phyloP scores from a whole-genome alignment of 345 rosid genomes.

The Xanthoceras sorbifolium region DNA sequence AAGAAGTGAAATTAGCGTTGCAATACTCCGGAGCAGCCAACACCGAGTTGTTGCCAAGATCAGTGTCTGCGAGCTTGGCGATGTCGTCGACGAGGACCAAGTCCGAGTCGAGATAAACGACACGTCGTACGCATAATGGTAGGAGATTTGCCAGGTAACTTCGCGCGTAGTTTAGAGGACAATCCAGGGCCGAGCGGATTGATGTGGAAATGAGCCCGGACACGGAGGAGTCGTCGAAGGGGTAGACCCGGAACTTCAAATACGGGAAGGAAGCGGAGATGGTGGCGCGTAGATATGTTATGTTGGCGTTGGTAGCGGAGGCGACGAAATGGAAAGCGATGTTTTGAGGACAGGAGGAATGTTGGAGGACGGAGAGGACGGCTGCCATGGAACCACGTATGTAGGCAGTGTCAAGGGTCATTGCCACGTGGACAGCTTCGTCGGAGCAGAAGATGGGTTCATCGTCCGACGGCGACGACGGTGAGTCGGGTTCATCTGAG shows the following conservation, averaged over 20 bases:
- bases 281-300: slow-evolving; percentile 52
- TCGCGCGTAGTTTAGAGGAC: slow-evolving; percentile 89
- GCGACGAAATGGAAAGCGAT: slow-evolving; percentile 82
- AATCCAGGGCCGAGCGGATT: slow-evolving; percentile 86
- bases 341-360: slow-evolving; percentile 89
- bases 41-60: slow-evolving; percentile 52
- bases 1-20: slow-evolving; percentile 85
- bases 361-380: slow-evolving; percentile 80
- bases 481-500: slow-evolving; percentile 9
- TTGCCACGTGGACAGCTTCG: slow-evolving; percentile 81
- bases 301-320: slow-evolving; percentile 60
- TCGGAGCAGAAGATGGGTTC: slow-evolving; percentile 57
- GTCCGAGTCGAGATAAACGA: slow-evolving; percentile 92
- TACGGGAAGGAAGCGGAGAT: slow-evolving; percentile 84
- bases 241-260: slow-evolving; percentile 64
- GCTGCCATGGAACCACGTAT: slow-evolving; percentile 97
- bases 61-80: slow-evolving; percentile 65
- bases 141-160: slow-evolving; percentile 78
- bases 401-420: slow-evolving; percentile 85
- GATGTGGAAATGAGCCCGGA: slow-evolving; percentile 80
- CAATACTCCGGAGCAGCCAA: slow-evolving; percentile 96
- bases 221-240: slow-evolving; percentile 64
- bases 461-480: slow-evolving; percentile 24
- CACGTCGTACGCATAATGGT: slow-evolving; percentile 72
- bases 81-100: slow-evolving; percentile 88